Evolutionary conservation across 192 early-diverging fungal genomes (phyloP), one percentile per base, ranked within the genome.

Genomic region (Dispira simplex): DNA sequence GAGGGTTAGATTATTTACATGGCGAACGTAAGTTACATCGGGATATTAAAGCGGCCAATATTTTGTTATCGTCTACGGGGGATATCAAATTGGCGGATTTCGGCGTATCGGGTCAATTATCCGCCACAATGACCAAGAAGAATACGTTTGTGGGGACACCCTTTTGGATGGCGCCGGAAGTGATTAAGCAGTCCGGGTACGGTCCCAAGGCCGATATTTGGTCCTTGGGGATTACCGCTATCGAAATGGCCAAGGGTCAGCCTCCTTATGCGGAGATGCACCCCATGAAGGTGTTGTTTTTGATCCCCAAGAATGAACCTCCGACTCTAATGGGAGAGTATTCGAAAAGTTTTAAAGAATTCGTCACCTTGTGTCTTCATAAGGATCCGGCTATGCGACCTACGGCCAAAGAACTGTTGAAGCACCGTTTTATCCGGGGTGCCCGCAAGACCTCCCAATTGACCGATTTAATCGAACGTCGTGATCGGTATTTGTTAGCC

Each of bases 91-190:
- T 98, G 59, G 94, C 93, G 3, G 95, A 98, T 77, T 98, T 98
- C 81, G 95, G 95, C 11, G 95, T 98, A n/a, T 89, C 90, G 26
- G 92, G 93, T 27, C 94, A 97, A 74, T 68, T 95, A 43, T 90
- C 91, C 11, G 85, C 85, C 3, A 94, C 90, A 26, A 81, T 92
- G 72, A 92, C 88, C 43, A 93, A 95, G 67, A 94, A 92, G 70
- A 90, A 90, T 70, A 95, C 96, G 20, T 97, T 98, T 85, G 96
- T 98, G 8, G 96, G 96, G 2, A 97, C 94, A 25, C 96, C 96
- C 70, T 88, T 88, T 74, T 91, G 88, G 92, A 93, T 92, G 90
- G 89, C 90, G 11, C 90, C 91, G 9, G 90, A 95, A 73, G 90
- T 96, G 1, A 98, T 98, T 69, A 83, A 90, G 67, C 91, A 93